Evolutionary conservation across 345 rosid genomes (phyloP).

Genomic region (Lepidium aucheri): DNA sequence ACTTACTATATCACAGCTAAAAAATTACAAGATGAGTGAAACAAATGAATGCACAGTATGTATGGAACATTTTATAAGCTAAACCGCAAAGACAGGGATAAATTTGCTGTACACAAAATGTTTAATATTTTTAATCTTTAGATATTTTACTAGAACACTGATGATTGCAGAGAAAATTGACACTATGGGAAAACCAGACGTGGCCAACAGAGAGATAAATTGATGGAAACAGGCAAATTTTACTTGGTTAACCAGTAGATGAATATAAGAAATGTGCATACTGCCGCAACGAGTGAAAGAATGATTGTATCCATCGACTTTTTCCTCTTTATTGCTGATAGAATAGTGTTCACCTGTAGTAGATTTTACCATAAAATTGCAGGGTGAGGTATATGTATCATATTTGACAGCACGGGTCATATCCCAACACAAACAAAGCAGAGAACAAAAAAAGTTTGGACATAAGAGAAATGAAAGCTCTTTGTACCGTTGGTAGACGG

Average conservation of each 20-base stretch:
- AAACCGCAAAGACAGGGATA: conserved; percentile 1
- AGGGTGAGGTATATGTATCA: background rate
- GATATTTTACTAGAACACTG: conserved; percentile 16
- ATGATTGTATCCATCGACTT: conserved; percentile 93
- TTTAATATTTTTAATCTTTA: conserved; percentile 9
- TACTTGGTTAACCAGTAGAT: conserved; percentile 93
- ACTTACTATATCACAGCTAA: background rate
- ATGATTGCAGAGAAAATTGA: conserved; percentile 8
- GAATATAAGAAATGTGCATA: conserved; percentile 87
- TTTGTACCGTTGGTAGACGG: conserved; percentile 80
- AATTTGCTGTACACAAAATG: conserved; percentile 26
- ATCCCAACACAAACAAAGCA: background rate
- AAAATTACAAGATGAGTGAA: background rate
- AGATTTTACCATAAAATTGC: conserved; percentile 2
- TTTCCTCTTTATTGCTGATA: conserved; percentile 83
- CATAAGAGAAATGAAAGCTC: background rate
- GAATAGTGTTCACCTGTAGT: conserved; percentile 78
- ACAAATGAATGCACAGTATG: background rate
- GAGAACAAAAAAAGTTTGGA: background rate
- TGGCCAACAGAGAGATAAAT: conserved; percentile 22
- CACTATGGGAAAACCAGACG: conserved; percentile 19
- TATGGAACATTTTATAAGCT: background rate
- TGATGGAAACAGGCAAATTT: conserved; percentile 14
- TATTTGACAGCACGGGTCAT: background rate
- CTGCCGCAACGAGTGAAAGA: conserved; percentile 89